Evolutionary conservation across 1,139 yeast genomes (phyloP).

Genomic region (Scheffersomyces cryptocercus): DNA sequence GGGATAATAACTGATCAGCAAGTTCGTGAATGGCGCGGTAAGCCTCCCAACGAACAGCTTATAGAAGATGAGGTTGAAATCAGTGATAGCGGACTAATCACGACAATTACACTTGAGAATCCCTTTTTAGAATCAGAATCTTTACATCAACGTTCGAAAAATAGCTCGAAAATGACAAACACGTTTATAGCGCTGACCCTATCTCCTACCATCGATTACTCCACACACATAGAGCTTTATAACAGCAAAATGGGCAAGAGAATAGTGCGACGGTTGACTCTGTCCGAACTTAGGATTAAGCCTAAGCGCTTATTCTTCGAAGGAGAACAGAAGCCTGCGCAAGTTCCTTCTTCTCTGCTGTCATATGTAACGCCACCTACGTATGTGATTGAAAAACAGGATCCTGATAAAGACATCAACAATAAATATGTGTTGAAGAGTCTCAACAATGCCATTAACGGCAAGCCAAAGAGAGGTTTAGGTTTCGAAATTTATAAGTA

Average conservation of each 20-base stretch:
- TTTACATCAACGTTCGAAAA: conserved; percentile 10
- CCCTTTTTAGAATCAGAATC: conserved; percentile 8
- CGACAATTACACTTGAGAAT: no score
- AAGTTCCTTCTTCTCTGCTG: not conserved
- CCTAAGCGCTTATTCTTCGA: conserved; percentile 30
- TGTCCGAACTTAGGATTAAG: conserved; percentile 21
- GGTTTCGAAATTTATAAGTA: conserved; percentile 17
- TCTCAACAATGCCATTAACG: conserved; percentile 10
- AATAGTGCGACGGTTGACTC: conserved; percentile 19
- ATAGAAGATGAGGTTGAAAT: conserved; percentile 9
- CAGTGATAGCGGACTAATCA: no score
- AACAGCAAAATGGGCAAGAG: conserved; percentile 31
- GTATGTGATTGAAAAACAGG: conserved; percentile 11
- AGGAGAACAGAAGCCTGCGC: conserved; percentile 3
- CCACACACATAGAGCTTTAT: conserved; percentile 25
- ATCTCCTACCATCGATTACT: conserved; percentile 20
- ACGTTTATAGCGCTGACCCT: conserved; percentile 8
- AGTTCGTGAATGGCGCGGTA: conserved; percentile 10
- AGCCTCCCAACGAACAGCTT: conserved; percentile 3
- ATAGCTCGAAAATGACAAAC: conserved; percentile 4
- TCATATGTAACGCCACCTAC: conserved; percentile 9
- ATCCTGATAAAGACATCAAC: conserved; percentile 11
- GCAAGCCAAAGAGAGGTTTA: conserved; percentile 12
- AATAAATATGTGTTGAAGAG: conserved; percentile 16
- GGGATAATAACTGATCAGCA: conserved; percentile 9